These are phyloP conservation scores for Lactarius evosmus DNA, from an alignment of 768 basidiomycete species.

Conservation along the genomic window DNA sequence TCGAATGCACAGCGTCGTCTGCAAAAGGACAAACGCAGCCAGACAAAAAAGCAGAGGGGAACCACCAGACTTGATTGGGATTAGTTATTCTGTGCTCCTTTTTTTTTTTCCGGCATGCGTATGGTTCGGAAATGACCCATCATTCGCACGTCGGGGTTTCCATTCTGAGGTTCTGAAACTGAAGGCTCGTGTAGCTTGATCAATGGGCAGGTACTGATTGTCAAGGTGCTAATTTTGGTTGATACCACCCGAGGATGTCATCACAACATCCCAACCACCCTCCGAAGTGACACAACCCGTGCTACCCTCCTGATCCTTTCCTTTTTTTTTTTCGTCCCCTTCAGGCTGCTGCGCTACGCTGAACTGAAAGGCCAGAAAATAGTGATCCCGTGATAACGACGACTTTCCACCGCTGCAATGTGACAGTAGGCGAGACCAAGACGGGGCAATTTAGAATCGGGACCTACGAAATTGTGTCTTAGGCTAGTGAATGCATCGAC, in stretches of 20 bases:
- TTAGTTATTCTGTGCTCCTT: neutral
- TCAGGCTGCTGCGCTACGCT: too few species aligned
- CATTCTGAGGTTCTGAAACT: neutral
- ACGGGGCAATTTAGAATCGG: neutral
- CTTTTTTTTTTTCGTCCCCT: neutral
- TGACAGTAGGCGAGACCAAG: neutral
- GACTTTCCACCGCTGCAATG: neutral
- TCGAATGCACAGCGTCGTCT: slow-evolving; percentile 46
- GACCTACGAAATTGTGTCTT: neutral
- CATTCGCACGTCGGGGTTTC: neutral
- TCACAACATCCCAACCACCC: neutral
- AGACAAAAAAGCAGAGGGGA: slow-evolving; percentile 42
- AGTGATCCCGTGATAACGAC: slow-evolving; percentile 3
- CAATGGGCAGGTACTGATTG: neutral
- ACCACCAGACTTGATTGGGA: slow-evolving; percentile 30
- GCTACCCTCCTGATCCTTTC: too few species aligned
- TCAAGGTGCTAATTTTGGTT: neutral
- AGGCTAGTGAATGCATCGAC: neutral
- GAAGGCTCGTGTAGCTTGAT: neutral
- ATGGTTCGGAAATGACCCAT: slow-evolving; percentile 7
- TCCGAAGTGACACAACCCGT: neutral
- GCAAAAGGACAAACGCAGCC: slow-evolving; percentile 54
- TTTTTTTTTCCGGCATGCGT: neutral
- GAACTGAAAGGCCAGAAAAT: too few species aligned
- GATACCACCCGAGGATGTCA: neutral